phyloP scores from a whole-genome alignment of 768 basidiomycete genomes.

The Psilocybe sp. region DNA sequence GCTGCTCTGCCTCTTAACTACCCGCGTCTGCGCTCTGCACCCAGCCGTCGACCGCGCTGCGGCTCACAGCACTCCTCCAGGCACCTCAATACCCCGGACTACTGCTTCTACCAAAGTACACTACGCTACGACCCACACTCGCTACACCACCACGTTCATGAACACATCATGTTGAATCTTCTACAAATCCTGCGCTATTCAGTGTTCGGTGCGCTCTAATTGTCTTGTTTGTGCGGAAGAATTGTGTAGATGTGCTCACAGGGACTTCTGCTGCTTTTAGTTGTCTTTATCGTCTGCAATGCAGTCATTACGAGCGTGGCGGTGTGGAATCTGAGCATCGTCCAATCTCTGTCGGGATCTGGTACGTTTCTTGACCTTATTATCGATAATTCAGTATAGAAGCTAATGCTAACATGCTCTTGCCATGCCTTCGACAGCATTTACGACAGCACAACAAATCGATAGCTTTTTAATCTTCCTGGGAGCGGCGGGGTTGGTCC shows the following conservation, averaged over 20 bases:
- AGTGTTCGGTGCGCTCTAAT: constrained; percentile 50
- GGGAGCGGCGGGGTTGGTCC: constrained; percentile 54
- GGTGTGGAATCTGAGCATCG: constrained; percentile 65
- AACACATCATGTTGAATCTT: constrained; percentile 38
- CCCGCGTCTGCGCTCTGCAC: too few relatives aligned
- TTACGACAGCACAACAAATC: constrained; percentile 35
- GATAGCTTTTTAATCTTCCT: constrained; percentile 61
- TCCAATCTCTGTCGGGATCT: constrained; percentile 28
- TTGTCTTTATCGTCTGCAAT: constrained; percentile 59
- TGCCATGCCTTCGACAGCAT: too few relatives aligned
- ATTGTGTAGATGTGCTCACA: neutral
- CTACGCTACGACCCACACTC: constrained; percentile 31
- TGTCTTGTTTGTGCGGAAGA: neutral
- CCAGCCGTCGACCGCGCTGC: too few relatives aligned
- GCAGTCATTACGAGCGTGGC: constrained; percentile 63
- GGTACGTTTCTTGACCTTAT: constrained; percentile 30
- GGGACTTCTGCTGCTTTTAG: constrained; percentile 29
- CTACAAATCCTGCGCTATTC: constrained; percentile 55
- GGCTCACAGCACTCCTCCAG: too few relatives aligned
- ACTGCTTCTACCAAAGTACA: too few relatives aligned
- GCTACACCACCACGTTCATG: constrained; percentile 25
- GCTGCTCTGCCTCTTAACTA: too few relatives aligned
- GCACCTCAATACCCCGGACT: too few relatives aligned
- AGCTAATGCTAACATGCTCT: neutral
- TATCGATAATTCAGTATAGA: constrained; percentile 1